Base-by-base conservation (phyloP, 2,329 filamentous ascomycete species). In the Verticillium albo-atrum region DNA sequence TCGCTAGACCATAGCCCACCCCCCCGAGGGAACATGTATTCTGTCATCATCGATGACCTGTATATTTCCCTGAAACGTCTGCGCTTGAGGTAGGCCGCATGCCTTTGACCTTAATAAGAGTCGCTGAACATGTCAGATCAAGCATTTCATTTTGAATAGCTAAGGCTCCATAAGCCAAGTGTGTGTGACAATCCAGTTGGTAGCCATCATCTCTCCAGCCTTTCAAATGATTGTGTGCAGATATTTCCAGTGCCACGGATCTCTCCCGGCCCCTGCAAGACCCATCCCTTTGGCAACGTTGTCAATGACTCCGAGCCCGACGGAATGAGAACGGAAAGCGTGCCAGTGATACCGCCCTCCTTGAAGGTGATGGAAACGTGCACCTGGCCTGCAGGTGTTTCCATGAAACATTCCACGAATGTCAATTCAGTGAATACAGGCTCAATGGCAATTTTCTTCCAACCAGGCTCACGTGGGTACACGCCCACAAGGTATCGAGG, bases 401-500 rank as follows among this genome's bases (percentile, higher is more conserved):
- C 42, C 1, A 42, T 30, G 4, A 12, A 1, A 28, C 56, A 59
- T n/a, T 37, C 3, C 4, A 55, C 60, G 14, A 6, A 42, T 3
- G 50, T 28, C 10, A 61, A n/a, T 7, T 51, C 57, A 1, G 47
- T 53, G 2, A 61, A 6, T 2, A 61, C 60, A 1, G 60, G 60
- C 2, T 58, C 54, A n/a, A 61, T 32, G 12, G 34, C 34, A 6
- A 61, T 28, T 17, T 34, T 57, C 7, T 25, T 57, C 60, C 60
- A 61, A 3, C 60, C 60, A 5, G 54, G 57, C n/a, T 37, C 34
- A 9, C 54, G 9, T 6, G 60, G 57, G n/a, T 50, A 54, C 27
- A 61, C 28, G 14, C 60, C 60, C 12, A 27, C 20, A 4, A 61
- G 47, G 27, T 61, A 61, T 25, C 59, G 60, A 3, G 60, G 60